A percentile compares a stretch with the other conserved stretches of the same genome.
phyloP scores from a whole-genome alignment of 306 rosid species.

The Arachis stenosperma region DNA sequence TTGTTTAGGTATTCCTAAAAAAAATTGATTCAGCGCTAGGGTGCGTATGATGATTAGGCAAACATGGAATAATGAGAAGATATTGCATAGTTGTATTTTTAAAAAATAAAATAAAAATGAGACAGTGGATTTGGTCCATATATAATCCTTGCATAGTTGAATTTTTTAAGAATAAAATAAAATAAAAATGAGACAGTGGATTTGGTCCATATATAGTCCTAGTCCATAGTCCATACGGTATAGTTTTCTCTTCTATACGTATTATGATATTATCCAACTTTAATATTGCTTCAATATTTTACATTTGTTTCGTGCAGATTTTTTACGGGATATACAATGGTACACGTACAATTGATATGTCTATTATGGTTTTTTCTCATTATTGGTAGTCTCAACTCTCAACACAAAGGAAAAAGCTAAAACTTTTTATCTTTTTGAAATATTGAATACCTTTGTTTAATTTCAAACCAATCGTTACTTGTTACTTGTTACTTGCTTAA shows the following conservation, averaged over 20 bases:
- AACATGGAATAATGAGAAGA: no score
- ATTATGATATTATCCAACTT: background rate
- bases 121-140: slow-evolving; percentile 16
- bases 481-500: background rate
- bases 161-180: background rate
- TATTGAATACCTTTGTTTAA: background rate
- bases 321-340: background rate
- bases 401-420: slow-evolving; percentile 26
- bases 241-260: background rate
- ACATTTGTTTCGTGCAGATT: background rate
- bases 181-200: background rate
- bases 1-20: no score
- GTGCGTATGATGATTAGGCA: no score
- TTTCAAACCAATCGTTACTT: background rate
- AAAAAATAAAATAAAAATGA: background rate
- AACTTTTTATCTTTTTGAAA: slow-evolving; percentile 15
- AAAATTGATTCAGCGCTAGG: no score
- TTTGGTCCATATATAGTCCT: background rate
- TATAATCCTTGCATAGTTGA: background rate
- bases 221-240: background rate
- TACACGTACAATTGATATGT: background rate
- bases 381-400: background rate
- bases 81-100: background rate
- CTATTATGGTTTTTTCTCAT: slow-evolving; percentile 1
- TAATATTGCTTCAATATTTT: slow-evolving; percentile 1